These are phyloP conservation scores for Sporothrix dimorphospora DNA, from an alignment of 2,329 filamentous ascomycete species.

Conservation along the genomic window DNA sequence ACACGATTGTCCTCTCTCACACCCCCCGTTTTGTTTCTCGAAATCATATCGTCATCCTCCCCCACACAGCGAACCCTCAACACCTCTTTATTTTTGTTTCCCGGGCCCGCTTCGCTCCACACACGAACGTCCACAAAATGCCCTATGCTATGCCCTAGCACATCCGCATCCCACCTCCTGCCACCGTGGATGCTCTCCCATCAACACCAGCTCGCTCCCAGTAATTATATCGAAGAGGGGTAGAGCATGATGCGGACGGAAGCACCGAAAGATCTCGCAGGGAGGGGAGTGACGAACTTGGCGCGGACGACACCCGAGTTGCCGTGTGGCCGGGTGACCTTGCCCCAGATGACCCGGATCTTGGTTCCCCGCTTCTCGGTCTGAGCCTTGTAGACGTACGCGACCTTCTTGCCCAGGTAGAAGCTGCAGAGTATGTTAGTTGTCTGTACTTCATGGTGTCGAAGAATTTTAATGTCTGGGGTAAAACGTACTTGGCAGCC, in stretches of 20 bases:
- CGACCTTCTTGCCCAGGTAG: conserved; percentile 98
- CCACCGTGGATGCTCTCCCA: conserved; percentile 10
- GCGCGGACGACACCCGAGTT: conserved; percentile 98
- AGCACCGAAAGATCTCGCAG: conserved; percentile 94
- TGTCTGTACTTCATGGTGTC: too few relatives aligned
- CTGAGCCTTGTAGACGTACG: conserved; percentile 96
- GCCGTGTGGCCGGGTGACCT: conserved; percentile 51
- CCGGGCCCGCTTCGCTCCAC: conserved; percentile 16
- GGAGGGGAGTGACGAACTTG: conserved; percentile 95
- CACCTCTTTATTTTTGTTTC: conserved; percentile 1
- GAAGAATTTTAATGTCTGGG: too few relatives aligned
- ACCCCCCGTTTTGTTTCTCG: neutral
- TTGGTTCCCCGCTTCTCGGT: conserved; percentile 96
- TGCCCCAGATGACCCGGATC: conserved; percentile 71
- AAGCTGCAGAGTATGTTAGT: conserved; percentile 58
- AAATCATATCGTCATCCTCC: neutral
- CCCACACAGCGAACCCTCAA: neutral
- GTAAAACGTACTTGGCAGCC: conserved; percentile 76
- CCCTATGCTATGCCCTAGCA: conserved; percentile 21
- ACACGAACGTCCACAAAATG: conserved; percentile 21
- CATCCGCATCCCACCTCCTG: conserved; percentile 2
- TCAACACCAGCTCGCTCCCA: conserved; percentile 35
- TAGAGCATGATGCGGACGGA: conserved; percentile 97
- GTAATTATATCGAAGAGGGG: conserved; percentile 90
- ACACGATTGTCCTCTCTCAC: neutral